These are phyloP conservation scores for Guadua angustifolia DNA, from an alignment of 176 grass and related monocot genomes.

Conservation along the genomic window DNA sequence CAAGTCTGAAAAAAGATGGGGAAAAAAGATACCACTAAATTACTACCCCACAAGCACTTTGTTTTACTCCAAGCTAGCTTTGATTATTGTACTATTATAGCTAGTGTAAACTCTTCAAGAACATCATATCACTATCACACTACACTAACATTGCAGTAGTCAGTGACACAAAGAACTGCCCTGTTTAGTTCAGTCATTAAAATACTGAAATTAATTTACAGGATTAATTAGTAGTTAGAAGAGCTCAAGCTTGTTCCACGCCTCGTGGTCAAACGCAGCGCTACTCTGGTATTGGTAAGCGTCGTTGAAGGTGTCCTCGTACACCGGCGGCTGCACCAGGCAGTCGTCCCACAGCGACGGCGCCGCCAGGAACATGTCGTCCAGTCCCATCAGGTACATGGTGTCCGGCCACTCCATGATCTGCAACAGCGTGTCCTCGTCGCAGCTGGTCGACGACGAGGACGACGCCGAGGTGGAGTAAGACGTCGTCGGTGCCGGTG, in stretches of 20 bases:
- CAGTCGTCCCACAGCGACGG: constrained; percentile 28
- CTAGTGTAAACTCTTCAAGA: not conserved
- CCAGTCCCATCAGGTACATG: constrained; percentile 50
- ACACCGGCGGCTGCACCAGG: not conserved
- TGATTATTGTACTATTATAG: not conserved
- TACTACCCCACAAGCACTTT: not conserved
- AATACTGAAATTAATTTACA: constrained; percentile 1
- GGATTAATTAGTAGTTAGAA: constrained; percentile 48
- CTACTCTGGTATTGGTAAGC: constrained; percentile 35
- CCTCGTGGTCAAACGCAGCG: constrained; percentile 55
- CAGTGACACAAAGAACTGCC: not conserved
- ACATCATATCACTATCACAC: not conserved
- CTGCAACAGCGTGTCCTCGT: constrained; percentile 46
- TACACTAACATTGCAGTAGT: not conserved
- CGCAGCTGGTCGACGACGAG: constrained; percentile 47
- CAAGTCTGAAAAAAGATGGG: not conserved
- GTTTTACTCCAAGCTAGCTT: not conserved
- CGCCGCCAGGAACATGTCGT: constrained; percentile 43
- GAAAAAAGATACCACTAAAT: not conserved
- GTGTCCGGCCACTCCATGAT: constrained; percentile 54
- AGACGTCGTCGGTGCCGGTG: constrained; percentile 35
- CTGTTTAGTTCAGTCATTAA: constrained; percentile 3
- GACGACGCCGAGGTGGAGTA: constrained; percentile 40
- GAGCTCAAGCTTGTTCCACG: constrained; percentile 66
- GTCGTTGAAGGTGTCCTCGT: constrained; percentile 40